Conservation (phyloP, 2,329 filamentous ascomycete species). For the Nemania serpens region DNA sequence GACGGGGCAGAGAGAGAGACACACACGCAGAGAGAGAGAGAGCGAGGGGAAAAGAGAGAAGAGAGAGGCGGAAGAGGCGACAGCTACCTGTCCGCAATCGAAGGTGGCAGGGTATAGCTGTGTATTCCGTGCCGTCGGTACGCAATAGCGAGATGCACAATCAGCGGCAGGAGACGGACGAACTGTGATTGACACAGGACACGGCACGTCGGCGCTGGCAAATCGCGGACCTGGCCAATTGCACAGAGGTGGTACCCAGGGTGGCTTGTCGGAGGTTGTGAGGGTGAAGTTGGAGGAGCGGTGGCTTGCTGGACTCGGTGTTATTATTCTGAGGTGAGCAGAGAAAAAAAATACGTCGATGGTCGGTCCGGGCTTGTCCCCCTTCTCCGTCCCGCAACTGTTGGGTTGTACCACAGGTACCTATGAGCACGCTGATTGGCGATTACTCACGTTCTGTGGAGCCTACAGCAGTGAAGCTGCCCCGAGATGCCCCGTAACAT, state of each 20-base stretch:
- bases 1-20: conserved; percentile 26
- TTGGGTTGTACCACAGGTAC: conserved; percentile 25
- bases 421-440: conserved; percentile 31
- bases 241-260: conserved; percentile 24
- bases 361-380: conserved; percentile 16
- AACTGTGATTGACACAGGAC: conserved; percentile 29
- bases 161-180: conserved; percentile 26
- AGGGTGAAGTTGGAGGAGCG: neutral
- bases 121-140: no score
- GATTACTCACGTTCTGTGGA: conserved; percentile 32
- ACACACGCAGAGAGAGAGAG: conserved; percentile 12
- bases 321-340: conserved; percentile 35
- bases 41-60: conserved; percentile 26
- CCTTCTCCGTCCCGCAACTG: conserved; percentile 12
- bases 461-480: conserved; percentile 17
- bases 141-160: neutral
- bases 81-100: conserved; percentile 22
- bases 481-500: conserved; percentile 21
- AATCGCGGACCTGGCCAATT: conserved; percentile 31
- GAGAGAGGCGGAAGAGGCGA: conserved; percentile 12
- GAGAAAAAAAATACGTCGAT: conserved; percentile 30
- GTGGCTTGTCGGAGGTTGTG: conserved; percentile 19
- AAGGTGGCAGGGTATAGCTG: neutral
- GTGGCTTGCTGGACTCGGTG: conserved; percentile 23
- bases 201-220: conserved; percentile 27